A percentile compares a stretch with the other conserved stretches of the same genome.
Conservation (phyloP, 768 basidiomycete genomes). For the Gloeophyllum trabeum region DNA sequence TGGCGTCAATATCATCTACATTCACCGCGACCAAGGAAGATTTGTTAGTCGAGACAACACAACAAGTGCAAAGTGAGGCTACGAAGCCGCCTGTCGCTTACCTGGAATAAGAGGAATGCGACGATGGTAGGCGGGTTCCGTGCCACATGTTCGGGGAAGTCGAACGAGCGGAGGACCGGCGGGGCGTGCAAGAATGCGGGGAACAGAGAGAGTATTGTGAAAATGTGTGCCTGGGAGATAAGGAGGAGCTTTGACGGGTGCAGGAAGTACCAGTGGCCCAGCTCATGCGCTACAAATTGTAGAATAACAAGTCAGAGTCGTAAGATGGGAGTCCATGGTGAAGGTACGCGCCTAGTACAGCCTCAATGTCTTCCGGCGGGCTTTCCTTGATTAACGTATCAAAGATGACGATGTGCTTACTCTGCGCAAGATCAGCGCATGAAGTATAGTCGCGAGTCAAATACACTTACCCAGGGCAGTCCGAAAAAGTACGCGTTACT, state of each 20-base stretch:
- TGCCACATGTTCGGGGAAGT: conserved; percentile 57
- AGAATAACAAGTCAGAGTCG: not conserved
- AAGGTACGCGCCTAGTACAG: conserved; percentile 56
- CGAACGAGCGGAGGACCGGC: conserved; percentile 70
- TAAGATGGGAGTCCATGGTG: not conserved
- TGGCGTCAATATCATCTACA: conserved; percentile 70
- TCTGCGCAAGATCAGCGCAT: conserved; percentile 27
- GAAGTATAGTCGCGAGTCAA: not conserved
- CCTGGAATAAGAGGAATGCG: conserved; percentile 83
- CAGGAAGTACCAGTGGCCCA: conserved; percentile 91
- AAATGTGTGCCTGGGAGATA: conserved; percentile 81
- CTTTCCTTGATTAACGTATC: conserved; percentile 93
- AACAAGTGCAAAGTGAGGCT: no score
- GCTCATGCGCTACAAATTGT: conserved; percentile 91
- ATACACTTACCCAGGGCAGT: conserved; percentile 68
- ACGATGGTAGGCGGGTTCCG: conserved; percentile 69
- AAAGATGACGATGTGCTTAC: conserved; percentile 93
- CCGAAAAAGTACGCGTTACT: conserved; percentile 99
- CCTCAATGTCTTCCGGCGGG: conserved; percentile 88
- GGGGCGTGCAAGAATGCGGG: conserved; percentile 83
- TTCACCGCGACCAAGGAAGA: not conserved
- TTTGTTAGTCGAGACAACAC: no score
- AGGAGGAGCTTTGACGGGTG: conserved; percentile 86
- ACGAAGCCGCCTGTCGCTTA: no score
- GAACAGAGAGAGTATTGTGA: conserved; percentile 77